Base-by-base conservation (phyloP, 1,139 yeast species). In the Eremothecium gossypii region DNA sequence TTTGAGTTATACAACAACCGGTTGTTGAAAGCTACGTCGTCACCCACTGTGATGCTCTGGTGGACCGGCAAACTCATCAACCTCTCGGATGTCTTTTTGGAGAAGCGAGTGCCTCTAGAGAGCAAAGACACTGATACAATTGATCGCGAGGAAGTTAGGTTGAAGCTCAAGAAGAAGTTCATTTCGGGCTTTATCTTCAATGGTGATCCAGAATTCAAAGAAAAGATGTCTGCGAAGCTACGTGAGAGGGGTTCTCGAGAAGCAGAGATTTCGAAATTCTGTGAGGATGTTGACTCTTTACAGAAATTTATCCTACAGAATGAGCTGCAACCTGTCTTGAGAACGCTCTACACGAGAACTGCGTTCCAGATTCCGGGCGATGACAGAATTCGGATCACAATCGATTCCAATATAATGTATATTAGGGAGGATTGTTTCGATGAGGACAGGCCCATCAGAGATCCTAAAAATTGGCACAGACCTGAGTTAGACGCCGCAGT, bases 331-430 rank as follows among this genome's bases (percentile, higher is more conserved):
- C 98, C 98, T 11, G 77, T 85, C 33, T 66, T 91, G 60, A 79
- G 98, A 66, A 77, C 96, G 4, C 76, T 82, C 36, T 87, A 85
- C 65, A 84, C 86, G 36, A 76, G 98, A 64, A 85, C 96, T 11
- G 97, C 97, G 1, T 91, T 91, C 70, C 96, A 91, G 68, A 89
- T 91, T 52, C 98, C 98, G 1, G 97, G 97, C 47, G 97, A 91
- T 61, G 94, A 87, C 60, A 76, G 87, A 55, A 81, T 89, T 38
- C 78, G 96, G 61, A 79, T 89, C 46, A 80, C 86, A 32, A 83
- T 91, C 50, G 98, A 91, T 65, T 83, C 94, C 9, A 91, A 91
- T 60, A 77, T 91, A 46, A 63, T 81, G 41, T 87, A 85, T 58
- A 81, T 91, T 46, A 77, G 97, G 57, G 98, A 91, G 63, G 97